A percentile compares a stretch with the other conserved stretches of the same genome.
Evolutionary conservation across 176 grass and related monocot genomes (phyloP).

Genomic region (Eragrostis nindensis): DNA sequence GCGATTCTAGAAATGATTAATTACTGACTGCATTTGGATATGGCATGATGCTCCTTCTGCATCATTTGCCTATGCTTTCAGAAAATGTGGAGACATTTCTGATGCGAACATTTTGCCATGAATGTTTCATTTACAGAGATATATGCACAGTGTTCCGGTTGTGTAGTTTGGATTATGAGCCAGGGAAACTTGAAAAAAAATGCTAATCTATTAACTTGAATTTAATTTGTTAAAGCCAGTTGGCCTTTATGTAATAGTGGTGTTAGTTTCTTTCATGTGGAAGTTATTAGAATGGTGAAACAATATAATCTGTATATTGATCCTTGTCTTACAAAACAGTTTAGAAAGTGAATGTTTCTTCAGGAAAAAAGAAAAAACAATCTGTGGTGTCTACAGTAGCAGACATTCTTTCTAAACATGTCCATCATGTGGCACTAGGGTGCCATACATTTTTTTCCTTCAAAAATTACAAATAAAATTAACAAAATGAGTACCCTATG

Average conservation of each 20-base stretch:
- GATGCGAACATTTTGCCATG: not conserved
- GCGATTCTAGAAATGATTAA: conserved; percentile 12
- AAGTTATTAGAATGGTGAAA: not conserved
- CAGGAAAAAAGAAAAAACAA: conserved; percentile 20
- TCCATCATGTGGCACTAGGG: conserved; percentile 25
- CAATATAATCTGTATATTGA: conserved; percentile 8
- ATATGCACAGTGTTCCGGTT: not conserved
- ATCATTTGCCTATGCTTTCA: conserved; percentile 1
- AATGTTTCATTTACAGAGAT: not conserved
- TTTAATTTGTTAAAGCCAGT: not conserved
- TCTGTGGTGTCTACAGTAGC: conserved; percentile 24
- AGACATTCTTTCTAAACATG: conserved; percentile 21
- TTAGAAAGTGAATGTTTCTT: conserved; percentile 31
- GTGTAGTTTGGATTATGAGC: conserved; percentile 33
- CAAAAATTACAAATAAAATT: conserved; percentile 36
- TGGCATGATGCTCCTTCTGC: conserved; percentile 12
- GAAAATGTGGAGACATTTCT: conserved; percentile 12
- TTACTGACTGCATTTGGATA: conserved; percentile 2
- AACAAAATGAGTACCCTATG: conserved; percentile 35
- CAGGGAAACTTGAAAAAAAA: conserved; percentile 24
- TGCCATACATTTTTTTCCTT: conserved; percentile 26
- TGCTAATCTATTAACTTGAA: not conserved
- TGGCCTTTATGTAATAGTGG: not conserved
- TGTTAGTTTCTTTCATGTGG: not conserved
- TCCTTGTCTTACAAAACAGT: not conserved